Evolutionary conservation across 2,329 filamentous ascomycete species (phyloP), one percentile per base, ranked within the genome.

Genomic region (Apiospora saccharicola): DNA sequence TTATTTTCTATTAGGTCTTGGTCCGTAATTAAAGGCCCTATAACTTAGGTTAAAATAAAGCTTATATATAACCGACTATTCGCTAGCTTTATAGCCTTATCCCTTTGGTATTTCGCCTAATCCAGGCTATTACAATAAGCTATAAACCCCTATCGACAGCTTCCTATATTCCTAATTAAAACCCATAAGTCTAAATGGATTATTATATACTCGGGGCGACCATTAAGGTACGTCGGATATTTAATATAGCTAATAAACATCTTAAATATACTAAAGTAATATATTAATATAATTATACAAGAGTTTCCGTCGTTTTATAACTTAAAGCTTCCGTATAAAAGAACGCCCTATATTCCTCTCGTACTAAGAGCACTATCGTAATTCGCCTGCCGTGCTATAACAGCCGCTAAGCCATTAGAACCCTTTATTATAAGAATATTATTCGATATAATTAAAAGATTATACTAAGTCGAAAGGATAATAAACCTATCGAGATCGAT

Each of bases 391-490:
- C 76, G 77, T 73, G 72, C 73, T 74, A 76, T 76, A 2, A 79
- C 77, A 16, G 68, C 68, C 3, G 24, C 8, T 1, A 71, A 49
- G 19, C 75, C 72, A 51, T 72, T 67, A 72, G n/a, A 8, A 13
- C 47, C 47, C 4, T 49, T 49, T 8, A 51, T 8, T 24, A n/a
- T 8, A 13, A 24, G 34, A 46, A 73, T 73, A 46, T 72, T 72
- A 44, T 78, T 80, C n/a, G 76, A 78, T 47, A 72, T 64, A 22
- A 76, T 74, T 16, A 74, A 74, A 46, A 74, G 73, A 49, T 77
- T 70, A 24, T 75, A 34, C 51, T 78, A 72, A 22, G 74, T 80
- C 41, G 76, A 81, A 72, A 80, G 80, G 24, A 81, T 72, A 24
- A 82, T 81, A 22, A 69, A 73, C 37, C 72, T 24, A n/a, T 73